phyloP scores from a whole-genome alignment of 2,329 filamentous ascomycete genomes.

The Neoascochyta sp. region DNA sequence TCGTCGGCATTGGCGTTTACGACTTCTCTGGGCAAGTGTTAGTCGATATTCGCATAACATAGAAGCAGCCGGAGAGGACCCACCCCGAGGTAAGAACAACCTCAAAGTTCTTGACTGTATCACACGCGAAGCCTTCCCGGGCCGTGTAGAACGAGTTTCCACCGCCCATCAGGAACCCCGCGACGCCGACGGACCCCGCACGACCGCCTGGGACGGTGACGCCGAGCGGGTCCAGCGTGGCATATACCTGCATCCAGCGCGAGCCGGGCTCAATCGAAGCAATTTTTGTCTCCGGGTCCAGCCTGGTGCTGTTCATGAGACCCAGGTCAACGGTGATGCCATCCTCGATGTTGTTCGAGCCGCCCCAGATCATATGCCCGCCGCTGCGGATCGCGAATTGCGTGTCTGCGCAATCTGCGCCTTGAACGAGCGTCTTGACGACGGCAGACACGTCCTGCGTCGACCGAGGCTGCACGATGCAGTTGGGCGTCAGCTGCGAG shows the following conservation, averaged over 20 bases:
- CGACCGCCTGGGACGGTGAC: conserved; percentile 23
- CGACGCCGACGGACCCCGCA: conserved; percentile 25
- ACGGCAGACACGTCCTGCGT: conserved; percentile 22
- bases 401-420: conserved; percentile 1
- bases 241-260: conserved; percentile 38
- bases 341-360: conserved; percentile 24
- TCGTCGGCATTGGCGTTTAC: conserved; percentile 33
- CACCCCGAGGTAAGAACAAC: conserved; percentile 39
- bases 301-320: conserved; percentile 17
- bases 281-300: conserved; percentile 7
- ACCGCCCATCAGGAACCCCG: conserved; percentile 26
- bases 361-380: conserved; percentile 26
- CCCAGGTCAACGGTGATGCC: conserved; percentile 30
- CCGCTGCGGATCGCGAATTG: conserved; percentile 29
- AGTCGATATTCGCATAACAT: neutral
- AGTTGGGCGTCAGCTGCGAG: conserved; percentile 25
- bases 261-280: conserved; percentile 25
- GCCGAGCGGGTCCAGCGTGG: conserved; percentile 11
- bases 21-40: conserved; percentile 3
- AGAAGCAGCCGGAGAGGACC: conserved; percentile 1
- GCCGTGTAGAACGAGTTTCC: conserved; percentile 26
- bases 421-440: conserved; percentile 11
- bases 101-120: conserved; percentile 29
- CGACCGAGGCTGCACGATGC: conserved; percentile 28
- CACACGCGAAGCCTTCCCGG: conserved; percentile 22